Conservation (phyloP, 805 yeast species). For the Saccharomyces mikatae region DNA sequence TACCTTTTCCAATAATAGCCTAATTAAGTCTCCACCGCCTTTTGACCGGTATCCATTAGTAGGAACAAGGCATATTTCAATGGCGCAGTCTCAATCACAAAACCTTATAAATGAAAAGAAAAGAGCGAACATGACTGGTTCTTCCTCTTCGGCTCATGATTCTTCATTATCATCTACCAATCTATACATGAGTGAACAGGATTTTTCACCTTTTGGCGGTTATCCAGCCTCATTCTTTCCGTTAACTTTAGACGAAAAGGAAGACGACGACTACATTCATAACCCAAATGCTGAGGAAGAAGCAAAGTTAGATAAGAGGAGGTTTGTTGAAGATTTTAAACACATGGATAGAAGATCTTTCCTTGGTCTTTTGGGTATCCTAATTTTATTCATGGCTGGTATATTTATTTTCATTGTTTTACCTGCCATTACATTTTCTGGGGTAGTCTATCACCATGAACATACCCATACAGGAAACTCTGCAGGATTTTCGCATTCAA, state of each 20-base stretch:
- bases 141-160: conserved; percentile 16
- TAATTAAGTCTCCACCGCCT: conserved; percentile 40
- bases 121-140: conserved; percentile 18
- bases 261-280: conserved; percentile 89
- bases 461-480: background rate
- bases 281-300: conserved; percentile 95
- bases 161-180: conserved; percentile 24
- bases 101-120: background rate
- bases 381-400: conserved; percentile 52
- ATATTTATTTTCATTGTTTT: conserved; percentile 63
- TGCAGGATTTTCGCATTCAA: background rate
- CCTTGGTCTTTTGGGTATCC: conserved; percentile 54
- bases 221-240: conserved; percentile 93
- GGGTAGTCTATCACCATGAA: conserved; percentile 38
- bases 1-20: background rate
- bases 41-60: conserved; percentile 62
- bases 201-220: conserved; percentile 90
- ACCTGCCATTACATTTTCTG: conserved; percentile 81
- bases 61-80: conserved; percentile 35
- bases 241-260: conserved; percentile 82
- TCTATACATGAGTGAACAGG: conserved; percentile 48
- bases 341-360: conserved; percentile 55
- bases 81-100: background rate
- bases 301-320: conserved; percentile 69
- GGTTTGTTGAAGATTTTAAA: conserved; percentile 57